These are phyloP conservation scores for Eutrema heterophyllum DNA, from an alignment of 345 rosid species.

Conservation along the genomic window DNA sequence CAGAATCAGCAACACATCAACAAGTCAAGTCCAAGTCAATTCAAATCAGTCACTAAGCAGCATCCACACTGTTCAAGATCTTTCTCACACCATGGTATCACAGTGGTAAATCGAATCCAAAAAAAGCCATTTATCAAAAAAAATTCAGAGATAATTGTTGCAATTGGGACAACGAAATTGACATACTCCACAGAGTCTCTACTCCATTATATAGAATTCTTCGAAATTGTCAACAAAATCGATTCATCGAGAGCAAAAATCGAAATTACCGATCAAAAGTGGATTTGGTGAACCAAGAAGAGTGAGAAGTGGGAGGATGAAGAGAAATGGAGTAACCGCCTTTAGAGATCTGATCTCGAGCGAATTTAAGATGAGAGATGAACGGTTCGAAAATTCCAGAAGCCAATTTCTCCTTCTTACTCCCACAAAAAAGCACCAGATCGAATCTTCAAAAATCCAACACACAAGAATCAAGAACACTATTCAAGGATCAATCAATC, in stretches of 20 bases:
- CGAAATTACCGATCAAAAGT: slow-evolving; percentile 65
- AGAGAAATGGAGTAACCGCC: slow-evolving; percentile 86
- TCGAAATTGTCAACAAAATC: background rate
- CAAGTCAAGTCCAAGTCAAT: background rate
- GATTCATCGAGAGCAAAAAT: background rate
- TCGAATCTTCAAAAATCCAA: slow-evolving; percentile 50
- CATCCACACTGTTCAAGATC: background rate
- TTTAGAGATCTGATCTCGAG: slow-evolving; percentile 71
- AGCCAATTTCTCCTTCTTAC: slow-evolving; percentile 72
- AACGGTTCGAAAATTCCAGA: slow-evolving; percentile 82
- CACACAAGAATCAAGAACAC: background rate
- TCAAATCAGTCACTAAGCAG: background rate
- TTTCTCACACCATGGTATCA: background rate
- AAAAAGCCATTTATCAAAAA: no score
- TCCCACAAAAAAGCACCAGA: slow-evolving; percentile 60
- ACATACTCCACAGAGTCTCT: background rate
- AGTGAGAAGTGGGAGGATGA: slow-evolving; percentile 44
- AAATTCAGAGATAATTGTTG: background rate
- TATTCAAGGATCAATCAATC: background rate
- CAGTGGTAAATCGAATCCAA: background rate
- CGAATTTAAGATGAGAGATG: slow-evolving; percentile 67
- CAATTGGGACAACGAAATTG: background rate
- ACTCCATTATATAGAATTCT: background rate
- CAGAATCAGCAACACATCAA: background rate
- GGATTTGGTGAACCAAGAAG: slow-evolving; percentile 82